Percentiles rank a stretch among this genome's conserved stretches.
Evolutionary conservation across 768 basidiomycete genomes (phyloP).

Genomic region (Tylopilus balloui): DNA sequence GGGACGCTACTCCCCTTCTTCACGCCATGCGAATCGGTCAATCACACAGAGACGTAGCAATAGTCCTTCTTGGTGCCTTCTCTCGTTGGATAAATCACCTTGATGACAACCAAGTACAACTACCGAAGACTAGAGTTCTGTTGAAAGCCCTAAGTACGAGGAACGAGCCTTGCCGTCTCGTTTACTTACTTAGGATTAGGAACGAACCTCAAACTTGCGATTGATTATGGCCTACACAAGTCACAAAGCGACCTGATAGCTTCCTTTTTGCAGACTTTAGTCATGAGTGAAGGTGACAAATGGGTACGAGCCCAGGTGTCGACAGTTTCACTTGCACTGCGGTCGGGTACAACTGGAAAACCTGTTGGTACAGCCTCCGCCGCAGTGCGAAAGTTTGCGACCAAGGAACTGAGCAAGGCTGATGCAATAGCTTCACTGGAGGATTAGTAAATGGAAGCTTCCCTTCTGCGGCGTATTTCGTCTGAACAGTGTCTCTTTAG

Average conservation of each 20-base stretch:
- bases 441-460: constrained; percentile 71
- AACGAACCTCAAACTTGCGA: constrained; percentile 85
- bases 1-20: constrained; percentile 82
- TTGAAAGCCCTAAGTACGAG: constrained; percentile 75
- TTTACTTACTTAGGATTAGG: constrained; percentile 67
- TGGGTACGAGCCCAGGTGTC: constrained; percentile 77
- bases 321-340: constrained; percentile 65
- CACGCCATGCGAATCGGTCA: constrained; percentile 83
- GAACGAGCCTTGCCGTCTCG: constrained; percentile 67
- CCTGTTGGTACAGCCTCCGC: constrained; percentile 73
- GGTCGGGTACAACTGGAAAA: constrained; percentile 58
- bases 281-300: constrained; percentile 94
- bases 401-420: constrained; percentile 76
- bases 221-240: constrained; percentile 79
- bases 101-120: constrained; percentile 69
- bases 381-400: constrained; percentile 83
- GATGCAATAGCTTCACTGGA: constrained; percentile 77
- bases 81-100: constrained; percentile 89
- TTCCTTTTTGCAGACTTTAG: constrained; percentile 88
- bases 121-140: constrained; percentile 62
- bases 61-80: constrained; percentile 84
- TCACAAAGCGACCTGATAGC: constrained; percentile 83
- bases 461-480: not conserved
- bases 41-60: constrained; percentile 77
- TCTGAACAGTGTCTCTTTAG: constrained; percentile 34